Conservation (phyloP, 139 green algal species). For the Bryopsis sp. region DNA sequence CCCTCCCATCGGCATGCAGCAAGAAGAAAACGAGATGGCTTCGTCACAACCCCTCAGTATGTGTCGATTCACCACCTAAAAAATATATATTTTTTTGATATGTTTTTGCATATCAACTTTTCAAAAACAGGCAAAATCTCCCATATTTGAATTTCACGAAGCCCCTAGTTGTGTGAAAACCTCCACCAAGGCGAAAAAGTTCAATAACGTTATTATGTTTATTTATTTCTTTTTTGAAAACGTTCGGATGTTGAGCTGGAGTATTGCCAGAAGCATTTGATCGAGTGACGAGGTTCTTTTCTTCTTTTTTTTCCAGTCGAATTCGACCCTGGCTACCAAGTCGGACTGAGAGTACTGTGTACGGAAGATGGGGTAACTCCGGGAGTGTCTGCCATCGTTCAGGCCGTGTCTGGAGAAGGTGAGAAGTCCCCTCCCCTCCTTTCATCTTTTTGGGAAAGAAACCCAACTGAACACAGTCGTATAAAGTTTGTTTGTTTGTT, state of each 20-base stretch:
- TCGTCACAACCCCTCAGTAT: not conserved
- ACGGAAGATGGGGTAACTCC: not conserved
- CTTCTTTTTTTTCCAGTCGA: not conserved
- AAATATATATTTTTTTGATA: too few relatives aligned
- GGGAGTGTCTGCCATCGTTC: not conserved
- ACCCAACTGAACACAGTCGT: too few relatives aligned
- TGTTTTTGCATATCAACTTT: not conserved
- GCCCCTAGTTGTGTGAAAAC: not conserved
- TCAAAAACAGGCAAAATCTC: not conserved
- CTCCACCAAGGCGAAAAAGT: not conserved
- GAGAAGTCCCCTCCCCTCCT: not conserved
- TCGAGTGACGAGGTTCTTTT: not conserved
- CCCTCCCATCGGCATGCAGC: not conserved
- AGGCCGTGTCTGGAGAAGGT: conserved; percentile 5
- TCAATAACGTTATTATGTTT: too few relatives aligned
- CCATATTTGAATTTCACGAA: not conserved
- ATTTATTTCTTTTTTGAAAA: not conserved
- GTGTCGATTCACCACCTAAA: not conserved
- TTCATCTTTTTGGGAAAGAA: not conserved
- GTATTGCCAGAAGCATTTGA: not conserved
- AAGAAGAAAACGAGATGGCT: not conserved
- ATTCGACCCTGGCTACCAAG: conserved; percentile 15
- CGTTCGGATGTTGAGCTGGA: not conserved
- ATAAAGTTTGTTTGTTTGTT: too few relatives aligned
- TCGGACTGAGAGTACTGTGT: conserved; percentile 3